Evolutionary conservation across 352 stramenopile genomes (phyloP), one percentile per base, ranked within the genome.

Genomic region (Phytophthora niederhauseri): DNA sequence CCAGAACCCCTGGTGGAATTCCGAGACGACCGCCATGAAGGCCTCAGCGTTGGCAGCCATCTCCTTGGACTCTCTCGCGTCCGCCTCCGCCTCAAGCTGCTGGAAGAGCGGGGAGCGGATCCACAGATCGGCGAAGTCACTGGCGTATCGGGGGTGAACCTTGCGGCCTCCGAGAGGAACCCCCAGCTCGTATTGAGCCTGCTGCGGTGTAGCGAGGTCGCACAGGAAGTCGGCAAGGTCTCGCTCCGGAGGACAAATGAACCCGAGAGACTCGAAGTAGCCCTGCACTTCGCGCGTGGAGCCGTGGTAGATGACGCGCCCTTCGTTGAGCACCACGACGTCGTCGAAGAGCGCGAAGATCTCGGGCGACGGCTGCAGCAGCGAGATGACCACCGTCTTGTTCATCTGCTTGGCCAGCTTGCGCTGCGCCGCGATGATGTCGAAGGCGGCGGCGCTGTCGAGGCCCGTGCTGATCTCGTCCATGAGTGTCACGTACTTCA

Each of bases 401-500:
- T 52, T 31, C 20, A 38, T 43, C 17, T 43, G 34, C 20, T 36
- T 20, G 14, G 55, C 55, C 34, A 49, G 3, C 30, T 49, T 36
- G 15, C 55, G 55, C 24, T 61, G 55, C 2, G 55, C 55, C 24
- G 36, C 55, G 28, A 61, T 41, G 15, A 61, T 50, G 24, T 61
- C 54, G 36, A 61, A 61, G 12, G 54, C 54, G 1, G 54, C 54
- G 9, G 54, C 54, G 17, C 54, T 61, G 34, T 61, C 54, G 14
- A 61, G 36, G 14, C 54, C 54, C 3, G 54, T 61, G 6, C 14
- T 61, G 36, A 61, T 61, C 24, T 61, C 54, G 20, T 61, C 54
- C 54, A 61, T 50, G 14, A 61, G 15, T 17, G 55, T 79, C 36
- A 77, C 80, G n/a, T 60, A 72, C 84, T 43, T 89, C 90, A 60